phyloP scores from a whole-genome alignment of 495 filamentous ascomycete genomes.

The Thermochaetoides thermophila region DNA sequence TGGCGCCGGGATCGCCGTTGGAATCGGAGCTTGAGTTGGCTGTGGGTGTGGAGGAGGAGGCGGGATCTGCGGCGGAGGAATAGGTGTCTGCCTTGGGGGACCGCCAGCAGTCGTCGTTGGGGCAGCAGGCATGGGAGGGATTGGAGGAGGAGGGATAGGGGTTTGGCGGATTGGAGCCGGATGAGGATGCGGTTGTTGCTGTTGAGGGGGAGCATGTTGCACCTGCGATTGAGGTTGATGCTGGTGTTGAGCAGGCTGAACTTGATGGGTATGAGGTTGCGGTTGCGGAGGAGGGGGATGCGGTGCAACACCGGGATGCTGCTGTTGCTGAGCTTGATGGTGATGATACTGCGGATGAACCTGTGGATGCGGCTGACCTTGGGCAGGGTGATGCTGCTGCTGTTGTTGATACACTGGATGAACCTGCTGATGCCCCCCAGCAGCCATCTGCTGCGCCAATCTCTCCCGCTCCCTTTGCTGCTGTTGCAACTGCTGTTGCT shows the following conservation, averaged over 20 bases:
- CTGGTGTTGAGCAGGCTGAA: not conserved
- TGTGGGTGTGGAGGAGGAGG: no score
- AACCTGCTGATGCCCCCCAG: no score
- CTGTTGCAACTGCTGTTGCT: conserved; percentile 5
- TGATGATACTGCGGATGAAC: conserved; percentile 3
- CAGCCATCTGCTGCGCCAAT: conserved; percentile 2
- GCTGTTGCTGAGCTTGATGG: conserved; percentile 1
- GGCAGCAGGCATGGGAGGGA: conserved; percentile 6
- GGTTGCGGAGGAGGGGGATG: conserved; percentile 1
- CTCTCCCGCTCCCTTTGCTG: conserved; percentile 4
- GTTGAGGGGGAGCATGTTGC: conserved; percentile 1
- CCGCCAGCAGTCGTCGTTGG: not conserved
- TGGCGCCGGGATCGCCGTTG: not conserved
- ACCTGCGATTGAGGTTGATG: not conserved
- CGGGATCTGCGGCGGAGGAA: conserved; percentile 19
- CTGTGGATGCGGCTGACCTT: conserved; percentile 2
- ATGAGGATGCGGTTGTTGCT: conserved; percentile 5
- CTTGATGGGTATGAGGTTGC: not conserved
- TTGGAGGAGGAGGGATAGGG: conserved; percentile 17
- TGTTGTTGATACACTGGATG: conserved; percentile 4
- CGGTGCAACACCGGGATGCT: not conserved
- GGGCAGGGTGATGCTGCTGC: conserved; percentile 1
- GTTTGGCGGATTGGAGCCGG: conserved; percentile 13
- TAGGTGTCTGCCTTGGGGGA: conserved; percentile 17
- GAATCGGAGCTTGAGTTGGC: not conserved